Conservation (phyloP, 2,329 filamentous ascomycete species). For the Ophiocordyceps camponoti-floridani region DNA sequence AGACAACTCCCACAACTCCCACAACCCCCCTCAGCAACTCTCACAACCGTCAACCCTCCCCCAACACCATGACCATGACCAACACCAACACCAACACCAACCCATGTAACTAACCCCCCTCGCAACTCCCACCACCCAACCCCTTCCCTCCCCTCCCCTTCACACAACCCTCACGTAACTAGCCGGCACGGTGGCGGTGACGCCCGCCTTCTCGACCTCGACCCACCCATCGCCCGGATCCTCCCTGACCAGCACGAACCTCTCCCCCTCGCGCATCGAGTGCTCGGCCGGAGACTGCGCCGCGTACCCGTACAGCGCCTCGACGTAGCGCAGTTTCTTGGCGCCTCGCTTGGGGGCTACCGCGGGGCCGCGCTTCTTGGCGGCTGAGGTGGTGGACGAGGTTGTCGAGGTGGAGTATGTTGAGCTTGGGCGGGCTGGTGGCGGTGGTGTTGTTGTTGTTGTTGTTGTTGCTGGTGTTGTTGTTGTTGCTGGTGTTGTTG, state of each 20-base stretch:
- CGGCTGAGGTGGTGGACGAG: conserved; percentile 14
- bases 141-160: too few species aligned
- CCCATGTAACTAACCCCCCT: too few species aligned
- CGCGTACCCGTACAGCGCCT: conserved; percentile 82
- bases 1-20: too few species aligned
- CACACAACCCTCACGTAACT: conserved; percentile 74
- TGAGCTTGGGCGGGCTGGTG: conserved; percentile 43
- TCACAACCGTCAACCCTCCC: too few species aligned
- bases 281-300: conserved; percentile 77
- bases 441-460: too few species aligned
- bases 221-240: conserved; percentile 92
- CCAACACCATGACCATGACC: too few species aligned
- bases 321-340: conserved; percentile 86
- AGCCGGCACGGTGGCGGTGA: conserved; percentile 77
- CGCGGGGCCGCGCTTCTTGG: conserved; percentile 77
- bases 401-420: conserved; percentile 55
- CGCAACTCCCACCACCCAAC: too few species aligned
- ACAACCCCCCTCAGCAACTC: too few species aligned
- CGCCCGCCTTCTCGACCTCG: conserved; percentile 83
- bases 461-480: too few species aligned
- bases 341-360: conserved; percentile 82
- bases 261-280: conserved; percentile 78
- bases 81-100: too few species aligned
- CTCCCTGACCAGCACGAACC: conserved; percentile 74
- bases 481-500: too few species aligned